Evolutionary conservation across 208 protist genomes (phyloP), one percentile per base, ranked within the genome.

Genomic region (Trypanosoma vivax): DNA sequence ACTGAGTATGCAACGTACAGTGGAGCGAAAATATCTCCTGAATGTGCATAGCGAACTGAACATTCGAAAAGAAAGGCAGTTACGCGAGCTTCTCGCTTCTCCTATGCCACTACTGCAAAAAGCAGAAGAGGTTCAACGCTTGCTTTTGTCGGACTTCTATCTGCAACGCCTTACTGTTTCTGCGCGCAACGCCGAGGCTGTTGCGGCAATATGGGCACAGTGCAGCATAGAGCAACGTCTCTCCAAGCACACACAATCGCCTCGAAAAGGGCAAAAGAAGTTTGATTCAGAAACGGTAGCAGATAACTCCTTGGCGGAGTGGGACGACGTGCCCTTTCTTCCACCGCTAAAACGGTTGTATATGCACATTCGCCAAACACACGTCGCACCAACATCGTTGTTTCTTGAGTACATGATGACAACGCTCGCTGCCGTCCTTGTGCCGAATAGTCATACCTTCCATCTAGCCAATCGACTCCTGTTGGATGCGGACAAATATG

Each of bases 401-500:
- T 40, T 72, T 34, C 25, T 89, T 43, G 83, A 95, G 64, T 75
- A 75, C 16, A 45, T 92, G 28, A 95, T 95, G 88, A 60, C 62
- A 7, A 66, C 84, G 5, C 52, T 90, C 14, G 66, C 64, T 42
- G 63, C 69, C 7, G 43, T 78, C 5, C 28, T 53, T 3, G 48
- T 40, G 3, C 54, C 72, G n/a, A 70, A 74, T 52, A 60, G 53
- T 24, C 16, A 25, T 16, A 60, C 47, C 5, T 84, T 91, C 46
- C 80, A 90, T 40, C 40, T 90, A 3, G 73, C 84, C 0, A 78
- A 88, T 30, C 73, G 83, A 7, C 51, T 95, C 5, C 54, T 88
- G n/a, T 49, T 92, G 7, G 88, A 95, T 42, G 68, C 67, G 2
- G 81, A 92, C 65, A 69, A 69, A 50, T 91, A 79, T 46, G 79